These are phyloP conservation scores for Porpolomopsis calyptriformis DNA, from an alignment of 768 basidiomycete genomes.

Conservation along the genomic window DNA sequence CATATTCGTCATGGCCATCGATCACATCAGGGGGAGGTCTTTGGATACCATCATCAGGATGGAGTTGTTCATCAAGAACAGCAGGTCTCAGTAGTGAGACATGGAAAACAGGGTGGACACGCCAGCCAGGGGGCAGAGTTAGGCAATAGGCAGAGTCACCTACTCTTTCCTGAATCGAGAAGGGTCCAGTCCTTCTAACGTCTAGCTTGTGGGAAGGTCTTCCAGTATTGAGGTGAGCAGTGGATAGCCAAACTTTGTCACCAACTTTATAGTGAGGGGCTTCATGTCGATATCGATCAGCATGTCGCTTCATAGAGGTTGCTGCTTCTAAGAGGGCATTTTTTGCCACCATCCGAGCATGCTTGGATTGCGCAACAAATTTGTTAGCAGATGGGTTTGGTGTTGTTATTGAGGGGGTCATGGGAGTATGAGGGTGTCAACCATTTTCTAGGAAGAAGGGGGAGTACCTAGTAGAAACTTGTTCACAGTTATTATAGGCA, in stretches of 20 bases:
- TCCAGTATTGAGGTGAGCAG: conserved; percentile 9
- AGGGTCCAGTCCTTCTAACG: conserved; percentile 18
- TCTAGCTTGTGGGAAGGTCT: conserved; percentile 15
- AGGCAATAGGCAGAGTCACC: conserved; percentile 13
- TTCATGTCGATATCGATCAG: too few relatives aligned
- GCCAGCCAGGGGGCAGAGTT: conserved; percentile 13
- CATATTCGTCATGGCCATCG: background rate
- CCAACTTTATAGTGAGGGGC: conserved; percentile 12
- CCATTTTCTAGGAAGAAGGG: background rate
- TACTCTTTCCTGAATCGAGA: conserved; percentile 14
- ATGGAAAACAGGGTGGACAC: background rate
- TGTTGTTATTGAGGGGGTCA: background rate
- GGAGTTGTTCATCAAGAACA: too few relatives aligned
- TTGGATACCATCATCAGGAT: too few relatives aligned
- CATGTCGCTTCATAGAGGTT: background rate
- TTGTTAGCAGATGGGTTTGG: background rate
- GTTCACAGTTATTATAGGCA: conserved; percentile 20
- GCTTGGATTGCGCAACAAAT: background rate
- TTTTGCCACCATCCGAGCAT: background rate
- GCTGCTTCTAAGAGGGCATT: background rate
- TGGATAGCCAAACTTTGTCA: conserved; percentile 17
- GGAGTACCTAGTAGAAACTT: background rate
- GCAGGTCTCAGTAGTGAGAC: background rate
- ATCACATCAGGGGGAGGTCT: background rate
- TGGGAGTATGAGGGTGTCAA: background rate